Base-by-base conservation (phyloP, 2,329 filamentous ascomycete species). In the Penicillium sp. region DNA sequence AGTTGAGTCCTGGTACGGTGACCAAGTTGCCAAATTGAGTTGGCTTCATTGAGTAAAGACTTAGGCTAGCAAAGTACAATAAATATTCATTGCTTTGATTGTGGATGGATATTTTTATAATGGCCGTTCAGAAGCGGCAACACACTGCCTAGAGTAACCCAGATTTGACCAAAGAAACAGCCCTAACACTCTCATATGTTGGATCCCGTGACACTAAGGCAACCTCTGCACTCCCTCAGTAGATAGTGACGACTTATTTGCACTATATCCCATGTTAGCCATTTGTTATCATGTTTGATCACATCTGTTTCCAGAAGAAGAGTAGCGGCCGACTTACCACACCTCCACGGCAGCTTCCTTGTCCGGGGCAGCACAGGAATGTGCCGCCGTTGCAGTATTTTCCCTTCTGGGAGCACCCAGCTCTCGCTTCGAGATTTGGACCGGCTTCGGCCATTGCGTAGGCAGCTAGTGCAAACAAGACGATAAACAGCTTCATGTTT, bases 341-440 rank as follows among this genome's bases (percentile, higher is more conserved):
- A 4, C 17, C 12, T 25, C 49, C 49, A 9, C 12, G n/a, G 2
- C 49, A 53, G 10, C 4, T 44, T 1, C 49, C 49, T 19, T 53
- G 49, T 29, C 39, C 39, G 1, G 9, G 27, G 13, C 57, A 59
- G 54, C 57, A 59, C n/a, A 45, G 48, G 47, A 59, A 59, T 17
- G 57, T 61, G 6, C 59, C 59, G 3, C 12, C 59, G n/a, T 61
- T 59, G 52, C 59, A 61, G 29, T 36, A 57, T 25, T 60, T n/a
- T n/a, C 57, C 57, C 10, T 13, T 56, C 17, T 59, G 57, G 17
- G 57, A 59, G 29, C 60, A 44, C 42, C 50, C 55, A 29, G 49
- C 29, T 53, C 55, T 53, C 27, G 33, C 55, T 48, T 57, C 48
- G 19, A 57, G 55, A 7, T 42, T 84, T 90, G 77, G 85, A 21